phyloP scores from a whole-genome alignment of 225 moss, liverwort and hornwort species.

The Neckera pumila region DNA sequence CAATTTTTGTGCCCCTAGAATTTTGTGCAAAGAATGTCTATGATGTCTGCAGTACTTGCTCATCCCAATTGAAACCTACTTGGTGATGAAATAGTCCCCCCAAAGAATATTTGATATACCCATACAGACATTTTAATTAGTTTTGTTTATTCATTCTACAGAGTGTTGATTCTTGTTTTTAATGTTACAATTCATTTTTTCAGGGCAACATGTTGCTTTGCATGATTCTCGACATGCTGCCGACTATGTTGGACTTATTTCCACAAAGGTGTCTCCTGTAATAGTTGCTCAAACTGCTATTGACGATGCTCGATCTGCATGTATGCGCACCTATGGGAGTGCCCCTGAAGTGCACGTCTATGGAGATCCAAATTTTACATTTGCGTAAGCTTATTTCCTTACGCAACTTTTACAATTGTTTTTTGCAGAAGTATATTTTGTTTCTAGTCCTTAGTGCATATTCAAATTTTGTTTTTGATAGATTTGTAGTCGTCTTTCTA shows the following conservation, averaged over 20 bases:
- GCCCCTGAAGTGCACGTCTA: conserved; percentile 87
- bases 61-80: background rate
- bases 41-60: background rate
- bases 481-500: background rate
- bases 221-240: conserved; percentile 47
- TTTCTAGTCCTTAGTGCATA: background rate
- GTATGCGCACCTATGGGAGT: conserved; percentile 88
- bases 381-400: conserved; percentile 42
- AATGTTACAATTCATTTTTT: background rate
- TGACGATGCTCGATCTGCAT: conserved; percentile 88
- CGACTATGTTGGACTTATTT: conserved; percentile 71
- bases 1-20: background rate
- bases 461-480: background rate
- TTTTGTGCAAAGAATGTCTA: background rate
- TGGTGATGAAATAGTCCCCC: background rate
- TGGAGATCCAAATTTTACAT: conserved; percentile 70
- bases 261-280: conserved; percentile 61
- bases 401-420: background rate
- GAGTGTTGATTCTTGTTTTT: background rate
- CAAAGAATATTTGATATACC: background rate
- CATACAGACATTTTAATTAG: background rate
- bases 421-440: background rate
- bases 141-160: background rate
- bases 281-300: conserved; percentile 79
- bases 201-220: conserved; percentile 88